A percentile compares a stretch with the other conserved stretches of the same genome.
Conservation (phyloP, 306 rosid genomes). For the Vigna angularis region DNA sequence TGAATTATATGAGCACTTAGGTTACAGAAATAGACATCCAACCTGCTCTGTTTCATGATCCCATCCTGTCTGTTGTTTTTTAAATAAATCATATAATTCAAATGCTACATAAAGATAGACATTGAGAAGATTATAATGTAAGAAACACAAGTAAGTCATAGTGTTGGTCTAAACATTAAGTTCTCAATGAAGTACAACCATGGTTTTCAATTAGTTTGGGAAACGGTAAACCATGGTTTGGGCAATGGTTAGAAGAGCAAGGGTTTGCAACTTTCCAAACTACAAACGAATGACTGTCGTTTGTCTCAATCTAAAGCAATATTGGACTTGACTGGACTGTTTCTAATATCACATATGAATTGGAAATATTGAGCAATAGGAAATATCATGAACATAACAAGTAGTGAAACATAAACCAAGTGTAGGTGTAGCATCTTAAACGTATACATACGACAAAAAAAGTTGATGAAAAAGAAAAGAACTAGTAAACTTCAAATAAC, state of each 20-base stretch:
- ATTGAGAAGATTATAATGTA: no score
- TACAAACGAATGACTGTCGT: neutral
- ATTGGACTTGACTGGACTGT: neutral
- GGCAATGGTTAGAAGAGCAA: neutral
- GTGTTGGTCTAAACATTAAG: neutral
- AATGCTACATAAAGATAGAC: neutral
- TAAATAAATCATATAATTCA: neutral
- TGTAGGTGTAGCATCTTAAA: neutral
- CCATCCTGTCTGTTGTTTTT: neutral
- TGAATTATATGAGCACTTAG: neutral
- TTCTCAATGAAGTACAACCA: neutral
- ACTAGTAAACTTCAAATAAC: neutral
- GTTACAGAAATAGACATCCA: neutral
- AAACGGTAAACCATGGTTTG: conserved; percentile 1
- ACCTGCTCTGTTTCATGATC: neutral
- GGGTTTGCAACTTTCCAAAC: neutral
- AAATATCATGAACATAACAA: neutral
- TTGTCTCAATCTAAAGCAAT: neutral
- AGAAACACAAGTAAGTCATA: neutral
- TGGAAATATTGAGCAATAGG: neutral
- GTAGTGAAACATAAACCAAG: neutral
- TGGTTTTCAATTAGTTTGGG: neutral
- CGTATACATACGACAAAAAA: neutral
- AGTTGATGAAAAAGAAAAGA: neutral
- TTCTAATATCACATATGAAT: neutral